These are phyloP conservation scores for Patellifolia procumbens DNA, from an alignment of 179 eudicot species.

Conservation along the genomic window DNA sequence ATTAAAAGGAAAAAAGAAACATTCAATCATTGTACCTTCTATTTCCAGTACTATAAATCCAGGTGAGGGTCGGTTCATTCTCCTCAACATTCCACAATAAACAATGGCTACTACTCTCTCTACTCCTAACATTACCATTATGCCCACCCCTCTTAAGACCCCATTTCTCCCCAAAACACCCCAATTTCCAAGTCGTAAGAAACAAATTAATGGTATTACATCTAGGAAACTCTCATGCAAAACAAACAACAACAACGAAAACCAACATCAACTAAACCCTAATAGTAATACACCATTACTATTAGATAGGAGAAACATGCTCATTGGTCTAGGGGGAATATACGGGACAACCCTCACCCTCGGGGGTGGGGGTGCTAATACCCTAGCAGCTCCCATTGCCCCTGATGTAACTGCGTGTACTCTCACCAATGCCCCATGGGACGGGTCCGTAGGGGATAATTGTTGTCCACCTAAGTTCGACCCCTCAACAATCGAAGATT, in stretches of 20 bases:
- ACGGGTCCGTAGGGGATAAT: not conserved
- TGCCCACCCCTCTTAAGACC: not conserved
- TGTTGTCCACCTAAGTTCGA: constrained; percentile 16
- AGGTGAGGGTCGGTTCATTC: too few relatives aligned
- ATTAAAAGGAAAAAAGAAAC: too few relatives aligned
- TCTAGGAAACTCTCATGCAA: constrained; percentile 7
- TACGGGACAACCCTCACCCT: constrained; percentile 14
- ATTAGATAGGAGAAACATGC: constrained; percentile 20
- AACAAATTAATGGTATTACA: not conserved
- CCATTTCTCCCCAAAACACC: not conserved
- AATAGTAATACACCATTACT: not conserved
- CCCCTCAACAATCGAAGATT: not conserved
- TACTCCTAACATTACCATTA: not conserved
- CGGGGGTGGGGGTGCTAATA: not conserved
- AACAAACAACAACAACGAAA: not conserved
- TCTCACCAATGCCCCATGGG: not conserved
- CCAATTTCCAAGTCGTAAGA: not conserved
- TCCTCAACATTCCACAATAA: too few relatives aligned
- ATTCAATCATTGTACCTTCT: too few relatives aligned
- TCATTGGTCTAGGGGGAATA: constrained; percentile 24
- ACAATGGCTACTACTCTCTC: not conserved
- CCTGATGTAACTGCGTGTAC: not conserved
- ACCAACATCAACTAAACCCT: not conserved
- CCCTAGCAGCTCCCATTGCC: not conserved
- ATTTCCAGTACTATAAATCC: too few relatives aligned